Conservation (phyloP, 345 rosid genomes). For the Citrus glauca region DNA sequence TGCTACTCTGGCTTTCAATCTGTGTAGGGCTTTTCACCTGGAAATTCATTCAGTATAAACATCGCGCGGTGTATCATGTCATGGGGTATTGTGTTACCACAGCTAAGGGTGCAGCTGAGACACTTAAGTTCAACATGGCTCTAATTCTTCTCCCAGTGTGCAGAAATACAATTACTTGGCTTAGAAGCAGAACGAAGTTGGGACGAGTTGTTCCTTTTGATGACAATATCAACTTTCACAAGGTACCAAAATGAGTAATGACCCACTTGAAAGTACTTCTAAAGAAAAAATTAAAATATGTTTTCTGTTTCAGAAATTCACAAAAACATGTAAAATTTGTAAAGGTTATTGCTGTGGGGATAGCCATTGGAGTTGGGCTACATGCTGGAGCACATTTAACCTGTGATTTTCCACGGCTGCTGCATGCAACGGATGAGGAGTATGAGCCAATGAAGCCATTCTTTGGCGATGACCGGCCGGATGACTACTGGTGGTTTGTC, state of each 20-base stretch:
- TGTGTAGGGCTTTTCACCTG: constrained; percentile 69
- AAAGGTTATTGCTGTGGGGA: constrained; percentile 60
- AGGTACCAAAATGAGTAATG: constrained; percentile 33
- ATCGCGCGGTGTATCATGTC: constrained; percentile 54
- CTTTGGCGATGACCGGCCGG: constrained; percentile 54
- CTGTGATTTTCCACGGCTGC: constrained; percentile 74
- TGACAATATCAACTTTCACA: constrained; percentile 80
- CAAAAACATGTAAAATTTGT: not conserved
- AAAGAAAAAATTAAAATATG: too few relatives aligned
- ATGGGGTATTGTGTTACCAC: constrained; percentile 72
- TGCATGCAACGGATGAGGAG: constrained; percentile 56
- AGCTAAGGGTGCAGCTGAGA: constrained; percentile 87
- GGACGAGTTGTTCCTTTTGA: constrained; percentile 62
- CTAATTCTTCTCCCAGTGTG: constrained; percentile 77
- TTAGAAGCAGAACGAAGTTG: constrained; percentile 58
- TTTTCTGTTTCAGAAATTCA: not conserved
- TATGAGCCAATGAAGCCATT: constrained; percentile 58
- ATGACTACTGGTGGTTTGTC: constrained; percentile 76
- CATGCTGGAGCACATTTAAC: constrained; percentile 65
- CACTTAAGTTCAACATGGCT: constrained; percentile 79
- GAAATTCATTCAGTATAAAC: constrained; percentile 71
- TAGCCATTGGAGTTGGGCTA: constrained; percentile 56
- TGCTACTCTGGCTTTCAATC: constrained; percentile 56
- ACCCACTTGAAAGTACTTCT: not conserved
- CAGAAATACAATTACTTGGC: constrained; percentile 77